Conservation (phyloP, 1,139 yeast genomes). For the Blastobotrys arbuscula region DNA sequence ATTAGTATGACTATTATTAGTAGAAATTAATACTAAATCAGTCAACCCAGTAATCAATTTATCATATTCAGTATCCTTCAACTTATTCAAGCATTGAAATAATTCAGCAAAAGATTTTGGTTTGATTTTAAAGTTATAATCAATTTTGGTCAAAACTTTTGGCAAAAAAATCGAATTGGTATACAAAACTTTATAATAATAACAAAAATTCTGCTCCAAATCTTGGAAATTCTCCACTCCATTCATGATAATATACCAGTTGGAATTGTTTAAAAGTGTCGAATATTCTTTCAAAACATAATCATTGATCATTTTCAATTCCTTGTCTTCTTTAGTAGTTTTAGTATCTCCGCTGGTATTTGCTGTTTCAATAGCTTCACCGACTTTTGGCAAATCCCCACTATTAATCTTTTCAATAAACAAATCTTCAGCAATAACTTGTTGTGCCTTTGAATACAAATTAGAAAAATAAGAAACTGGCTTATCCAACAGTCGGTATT, state of each 20-base stretch:
- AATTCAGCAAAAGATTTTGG: conserved; percentile 6
- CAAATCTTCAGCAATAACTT: conserved; percentile 3
- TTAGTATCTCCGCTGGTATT: background rate
- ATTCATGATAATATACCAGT: conserved; percentile 9
- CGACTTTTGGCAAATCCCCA: conserved; percentile 1
- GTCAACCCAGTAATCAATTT: background rate
- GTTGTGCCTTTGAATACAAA: background rate
- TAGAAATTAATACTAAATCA: background rate
- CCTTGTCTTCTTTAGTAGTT: background rate
- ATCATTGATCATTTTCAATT: background rate
- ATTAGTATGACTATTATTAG: background rate
- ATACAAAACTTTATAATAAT: conserved; percentile 6
- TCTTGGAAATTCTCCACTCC: conserved; percentile 1
- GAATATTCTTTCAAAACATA: conserved; percentile 2
- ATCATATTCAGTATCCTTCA: background rate
- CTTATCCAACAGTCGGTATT: background rate
- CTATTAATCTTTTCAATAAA: background rate
- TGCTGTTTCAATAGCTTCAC: background rate
- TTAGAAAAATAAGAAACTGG: background rate
- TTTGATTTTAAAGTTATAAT: background rate
- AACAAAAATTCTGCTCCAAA: conserved; percentile 4
- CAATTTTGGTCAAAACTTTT: background rate
- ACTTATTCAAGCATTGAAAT: background rate
- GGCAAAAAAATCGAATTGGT: conserved; percentile 1
- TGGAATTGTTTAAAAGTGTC: background rate